These are phyloP conservation scores for Corchorus capsularis DNA, from an alignment of 345 rosid species.

Conservation along the genomic window DNA sequence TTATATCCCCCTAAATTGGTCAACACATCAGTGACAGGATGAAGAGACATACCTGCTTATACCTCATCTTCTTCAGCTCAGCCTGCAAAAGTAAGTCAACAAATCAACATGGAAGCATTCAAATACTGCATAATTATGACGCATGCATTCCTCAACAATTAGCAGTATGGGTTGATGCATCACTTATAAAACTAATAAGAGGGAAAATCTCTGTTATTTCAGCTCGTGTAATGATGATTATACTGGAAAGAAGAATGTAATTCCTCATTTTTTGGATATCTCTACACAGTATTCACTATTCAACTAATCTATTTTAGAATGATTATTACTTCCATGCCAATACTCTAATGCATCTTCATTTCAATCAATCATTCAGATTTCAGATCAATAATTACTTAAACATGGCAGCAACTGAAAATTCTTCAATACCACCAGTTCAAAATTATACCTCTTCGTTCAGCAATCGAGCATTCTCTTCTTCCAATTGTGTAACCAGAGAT, in stretches of 20 bases:
- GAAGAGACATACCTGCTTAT: constrained; percentile 39
- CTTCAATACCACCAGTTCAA: no score
- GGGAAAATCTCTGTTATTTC: neutral
- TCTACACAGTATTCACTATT: neutral
- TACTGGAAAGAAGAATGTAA: neutral
- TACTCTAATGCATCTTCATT: neutral
- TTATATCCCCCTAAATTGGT: neutral
- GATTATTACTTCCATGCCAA: no score
- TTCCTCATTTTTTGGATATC: no score
- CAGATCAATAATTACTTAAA: neutral
- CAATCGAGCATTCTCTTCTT: constrained; percentile 58
- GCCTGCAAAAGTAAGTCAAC: no score
- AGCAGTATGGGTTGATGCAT: no score
- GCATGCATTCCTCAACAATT: neutral
- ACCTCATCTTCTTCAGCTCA: constrained; percentile 37
- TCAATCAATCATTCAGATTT: neutral
- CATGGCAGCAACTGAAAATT: neutral
- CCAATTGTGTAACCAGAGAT: constrained; percentile 51
- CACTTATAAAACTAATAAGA: no score
- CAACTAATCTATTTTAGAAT: neutral
- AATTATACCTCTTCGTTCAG: constrained; percentile 58
- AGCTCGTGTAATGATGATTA: neutral
- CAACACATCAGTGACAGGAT: neutral
- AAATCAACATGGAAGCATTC: no score
- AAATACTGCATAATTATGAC: neutral